Conservation (phyloP, 2,329 filamentous ascomycete genomes). For the Didymella glomerata region DNA sequence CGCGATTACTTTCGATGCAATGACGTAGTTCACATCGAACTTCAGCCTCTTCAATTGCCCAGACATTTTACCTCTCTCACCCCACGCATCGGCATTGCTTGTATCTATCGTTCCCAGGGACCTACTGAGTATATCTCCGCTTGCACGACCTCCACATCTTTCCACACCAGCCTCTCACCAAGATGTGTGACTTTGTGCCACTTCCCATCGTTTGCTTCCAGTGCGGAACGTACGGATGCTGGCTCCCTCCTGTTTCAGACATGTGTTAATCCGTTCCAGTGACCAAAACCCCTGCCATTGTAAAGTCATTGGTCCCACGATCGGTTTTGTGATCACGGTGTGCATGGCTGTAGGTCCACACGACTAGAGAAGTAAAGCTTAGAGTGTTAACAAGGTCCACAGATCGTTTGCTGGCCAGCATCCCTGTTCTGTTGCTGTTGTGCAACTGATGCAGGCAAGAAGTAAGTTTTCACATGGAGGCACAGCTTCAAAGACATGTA, state of each 20-base stretch:
- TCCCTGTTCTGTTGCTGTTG: constrained; percentile 66
- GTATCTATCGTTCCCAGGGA: neutral
- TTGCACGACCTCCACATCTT: neutral
- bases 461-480: constrained; percentile 50
- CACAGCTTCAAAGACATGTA: neutral
- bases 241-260: neutral
- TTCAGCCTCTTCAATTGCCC: constrained; percentile 15
- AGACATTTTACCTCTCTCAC: constrained; percentile 2
- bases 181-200: constrained; percentile 52
- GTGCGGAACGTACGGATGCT: constrained; percentile 54
- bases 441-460: constrained; percentile 62
- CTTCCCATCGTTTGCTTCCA: constrained; percentile 64
- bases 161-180: neutral
- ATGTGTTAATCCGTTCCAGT: constrained; percentile 45
- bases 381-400: constrained; percentile 17
- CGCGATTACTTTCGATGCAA: constrained; percentile 1
- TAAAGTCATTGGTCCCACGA: constrained; percentile 64
- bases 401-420: constrained; percentile 65
- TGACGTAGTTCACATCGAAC: constrained; percentile 13
- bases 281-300: constrained; percentile 66
- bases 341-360: constrained; percentile 57
- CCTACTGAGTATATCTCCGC: neutral
- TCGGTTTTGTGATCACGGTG: constrained; percentile 61
- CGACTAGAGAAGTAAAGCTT: neutral
- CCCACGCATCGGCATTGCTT: constrained; percentile 1